These are phyloP conservation scores for Canariomyces notabilis DNA, from an alignment of 2,329 filamentous ascomycete genomes.

Conservation along the genomic window DNA sequence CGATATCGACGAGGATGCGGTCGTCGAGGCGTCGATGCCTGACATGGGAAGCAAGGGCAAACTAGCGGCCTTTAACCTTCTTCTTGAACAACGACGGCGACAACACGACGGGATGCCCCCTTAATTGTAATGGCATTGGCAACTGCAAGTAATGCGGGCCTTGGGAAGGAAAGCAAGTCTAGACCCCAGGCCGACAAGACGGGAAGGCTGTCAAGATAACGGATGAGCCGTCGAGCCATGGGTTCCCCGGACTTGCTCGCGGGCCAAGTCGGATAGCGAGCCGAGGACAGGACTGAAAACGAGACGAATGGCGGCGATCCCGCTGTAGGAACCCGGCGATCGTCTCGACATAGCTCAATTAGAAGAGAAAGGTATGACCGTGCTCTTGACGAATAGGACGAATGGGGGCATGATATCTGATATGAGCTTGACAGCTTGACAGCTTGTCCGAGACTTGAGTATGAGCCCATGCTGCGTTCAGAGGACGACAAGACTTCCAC, in stretches of 20 bases:
- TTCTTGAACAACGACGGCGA: slow-evolving; percentile 5
- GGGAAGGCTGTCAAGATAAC: slow-evolving; percentile 13
- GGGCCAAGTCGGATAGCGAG: neutral
- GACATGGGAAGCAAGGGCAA: slow-evolving; percentile 8
- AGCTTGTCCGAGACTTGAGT: neutral
- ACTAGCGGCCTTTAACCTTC: slow-evolving; percentile 4
- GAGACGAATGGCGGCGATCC: slow-evolving; percentile 16
- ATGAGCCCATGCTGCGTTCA: too few species aligned
- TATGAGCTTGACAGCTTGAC: too few species aligned
- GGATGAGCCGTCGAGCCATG: slow-evolving; percentile 10
- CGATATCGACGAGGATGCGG: neutral
- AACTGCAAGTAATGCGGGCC: neutral
- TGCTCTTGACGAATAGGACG: neutral
- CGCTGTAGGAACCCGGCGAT: slow-evolving; percentile 12
- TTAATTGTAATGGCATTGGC: slow-evolving; percentile 5
- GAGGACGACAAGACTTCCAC: too few species aligned
- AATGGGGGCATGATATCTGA: neutral
- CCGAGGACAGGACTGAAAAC: slow-evolving; percentile 1
- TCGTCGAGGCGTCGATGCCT: slow-evolving; percentile 1
- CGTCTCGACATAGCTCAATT: slow-evolving; percentile 1
- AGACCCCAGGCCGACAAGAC: slow-evolving; percentile 1
- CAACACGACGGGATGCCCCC: slow-evolving; percentile 2
- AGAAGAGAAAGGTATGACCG: neutral
- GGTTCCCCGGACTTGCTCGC: slow-evolving; percentile 8
- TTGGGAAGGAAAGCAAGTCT: neutral